These are phyloP conservation scores for Cystobasidium ongulense DNA, from an alignment of 768 basidiomycete species.

Conservation along the genomic window DNA sequence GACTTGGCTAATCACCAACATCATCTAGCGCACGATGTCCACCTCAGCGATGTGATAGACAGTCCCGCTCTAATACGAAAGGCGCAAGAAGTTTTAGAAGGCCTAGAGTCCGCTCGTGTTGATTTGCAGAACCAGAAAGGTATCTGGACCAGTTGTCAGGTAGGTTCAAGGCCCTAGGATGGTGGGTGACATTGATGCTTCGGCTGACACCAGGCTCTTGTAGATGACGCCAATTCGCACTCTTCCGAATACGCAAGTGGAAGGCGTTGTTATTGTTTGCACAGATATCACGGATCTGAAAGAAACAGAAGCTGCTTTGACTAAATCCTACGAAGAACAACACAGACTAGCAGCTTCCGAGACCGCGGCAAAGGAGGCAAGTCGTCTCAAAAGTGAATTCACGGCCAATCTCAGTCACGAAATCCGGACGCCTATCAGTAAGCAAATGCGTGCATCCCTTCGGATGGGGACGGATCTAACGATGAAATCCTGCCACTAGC, in stretches of 20 bases:
- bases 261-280: slow-evolving; percentile 32
- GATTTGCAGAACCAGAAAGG: background rate
- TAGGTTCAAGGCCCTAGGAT: background rate
- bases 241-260: slow-evolving; percentile 19
- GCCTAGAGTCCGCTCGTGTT: background rate
- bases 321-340: slow-evolving; percentile 14
- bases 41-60: background rate
- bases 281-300: slow-evolving; percentile 32
- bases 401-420: slow-evolving; percentile 38
- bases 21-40: background rate
- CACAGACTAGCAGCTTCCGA: slow-evolving; percentile 30
- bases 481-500: background rate
- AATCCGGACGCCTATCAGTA: slow-evolving; percentile 34
- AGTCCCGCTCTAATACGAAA: background rate
- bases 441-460: background rate
- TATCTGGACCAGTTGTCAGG: background rate
- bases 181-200: background rate
- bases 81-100: background rate
- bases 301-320: slow-evolving; percentile 23
- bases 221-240: slow-evolving; percentile 31
- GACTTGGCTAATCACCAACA: background rate
- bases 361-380: slow-evolving; percentile 36
- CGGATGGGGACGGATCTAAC: background rate
- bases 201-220: rapidly evolving
- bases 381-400: slow-evolving; percentile 38